These are phyloP conservation scores for Rhizoclosmatium globosum DNA, from an alignment of 192 early-diverging fungal genomes.

Conservation along the genomic window DNA sequence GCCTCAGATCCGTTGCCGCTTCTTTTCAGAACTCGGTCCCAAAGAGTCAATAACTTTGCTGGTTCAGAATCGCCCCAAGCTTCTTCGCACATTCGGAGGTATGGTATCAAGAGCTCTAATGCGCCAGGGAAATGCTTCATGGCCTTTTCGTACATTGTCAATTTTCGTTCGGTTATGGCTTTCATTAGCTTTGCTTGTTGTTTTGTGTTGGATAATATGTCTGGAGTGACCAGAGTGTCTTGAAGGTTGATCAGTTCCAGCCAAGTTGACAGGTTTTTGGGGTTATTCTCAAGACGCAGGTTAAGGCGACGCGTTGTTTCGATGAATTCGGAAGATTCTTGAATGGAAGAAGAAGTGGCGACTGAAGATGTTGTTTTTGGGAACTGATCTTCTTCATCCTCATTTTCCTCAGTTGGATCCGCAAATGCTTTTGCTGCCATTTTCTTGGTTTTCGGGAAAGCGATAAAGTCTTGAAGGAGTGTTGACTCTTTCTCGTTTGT, in stretches of 20 bases:
- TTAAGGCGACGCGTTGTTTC: constrained; percentile 25
- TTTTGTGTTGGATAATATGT: neutral
- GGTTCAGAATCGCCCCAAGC: constrained; percentile 35
- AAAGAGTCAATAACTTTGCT: constrained; percentile 44
- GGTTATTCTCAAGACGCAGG: constrained; percentile 38
- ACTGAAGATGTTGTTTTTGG: neutral
- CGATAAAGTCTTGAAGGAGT: constrained; percentile 6
- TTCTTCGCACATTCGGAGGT: constrained; percentile 41
- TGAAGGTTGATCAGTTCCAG: constrained; percentile 51
- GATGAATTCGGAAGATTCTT: constrained; percentile 30
- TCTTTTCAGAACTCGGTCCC: constrained; percentile 49
- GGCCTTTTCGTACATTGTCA: constrained; percentile 56
- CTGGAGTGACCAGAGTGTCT: constrained; percentile 41
- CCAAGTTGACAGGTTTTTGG: constrained; percentile 48
- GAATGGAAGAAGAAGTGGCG: neutral
- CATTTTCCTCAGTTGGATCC: no score
- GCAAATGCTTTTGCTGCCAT: neutral
- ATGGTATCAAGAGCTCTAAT: constrained; percentile 40
- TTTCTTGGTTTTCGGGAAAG: neutral
- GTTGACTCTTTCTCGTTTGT: neutral
- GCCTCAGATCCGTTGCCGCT: constrained; percentile 4
- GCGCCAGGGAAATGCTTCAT: constrained; percentile 36
- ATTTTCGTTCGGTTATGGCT: constrained; percentile 51
- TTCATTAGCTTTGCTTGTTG: neutral
- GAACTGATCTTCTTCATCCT: neutral